Base-by-base conservation (phyloP, 257 asterid species). In the Solanum sejunctum region DNA sequence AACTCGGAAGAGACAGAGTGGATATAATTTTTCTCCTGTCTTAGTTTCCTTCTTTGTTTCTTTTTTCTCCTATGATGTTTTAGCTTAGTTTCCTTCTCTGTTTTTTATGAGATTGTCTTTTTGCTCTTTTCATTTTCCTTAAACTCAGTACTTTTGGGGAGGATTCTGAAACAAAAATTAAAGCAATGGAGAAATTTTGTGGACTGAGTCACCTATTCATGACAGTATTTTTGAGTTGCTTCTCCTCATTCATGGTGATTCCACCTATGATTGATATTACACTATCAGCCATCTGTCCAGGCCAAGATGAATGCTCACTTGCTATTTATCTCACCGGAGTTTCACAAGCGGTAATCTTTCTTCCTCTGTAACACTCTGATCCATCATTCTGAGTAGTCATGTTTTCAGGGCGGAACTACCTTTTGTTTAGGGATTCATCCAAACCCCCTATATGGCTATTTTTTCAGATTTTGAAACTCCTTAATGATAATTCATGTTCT, bases 311-410 rank as follows among this genome's bases (percentile, higher is more conserved):
- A 84, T 94, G 99, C 84, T 93, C 98, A 1, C 80, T 95, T 15
- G 98, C 99, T 82, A 95, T 95, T 10, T 94, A 95, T 85, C 98
- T 95, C 90, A 86, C 95, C 56, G 99, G 99, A 54, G 93, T 93
- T 87, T 98, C 94, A 56, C 96, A 94, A 78, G 98, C 89, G 91
- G 99, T 95, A 91, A 23, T 10, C 41, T 26, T 28, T 77, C 64
- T 12, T 77, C 45, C 82, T 51, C 16, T 77, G 3, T 15, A 26
- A 26, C 43, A 4, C 21, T 12, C 39, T 26, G 10, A 15, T 28
- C 6, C 41, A 1, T n/a, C 41, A 3, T 72, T 72, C 6, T 43
- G 32, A n/a, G 26, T 43, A 43, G 10, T 10, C 11, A 1, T n/a
- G 7, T 17, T 4, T 8, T 18, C 20, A 18, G 41, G 41, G 7